Evolutionary conservation across 1,284 basidiomycete genomes (phyloP), one percentile per base, ranked within the genome.

Genomic region (Limonomyces culmigenus): DNA sequence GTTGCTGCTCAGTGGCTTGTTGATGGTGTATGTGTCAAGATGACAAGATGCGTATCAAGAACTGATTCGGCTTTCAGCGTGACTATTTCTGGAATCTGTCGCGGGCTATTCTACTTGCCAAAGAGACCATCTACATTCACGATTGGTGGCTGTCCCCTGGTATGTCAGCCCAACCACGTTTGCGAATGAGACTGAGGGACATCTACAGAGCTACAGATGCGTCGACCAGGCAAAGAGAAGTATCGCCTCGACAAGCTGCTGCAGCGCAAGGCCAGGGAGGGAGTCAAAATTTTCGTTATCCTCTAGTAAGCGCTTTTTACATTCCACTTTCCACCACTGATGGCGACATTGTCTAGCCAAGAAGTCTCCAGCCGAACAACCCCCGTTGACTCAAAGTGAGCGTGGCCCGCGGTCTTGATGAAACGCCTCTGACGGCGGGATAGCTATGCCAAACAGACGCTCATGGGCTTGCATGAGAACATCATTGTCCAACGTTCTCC

Each of bases 81-180:
- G 91, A 96, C 52, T 96, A 96, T 51, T 92, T 88, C 58, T 96
- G 91, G 92, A 93, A 93, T 50, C 60, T 98, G n/a, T 89, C 87
- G 20, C 73, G 88, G 33, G 93, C 95, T 0, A 83, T 98, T 36
- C 63, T 86, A 35, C 70, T 95, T 46, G 93, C 95, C 3, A 83
- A 80, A 50, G 85, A 95, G 47, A 71, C 65, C 17, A 86, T 92
- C 41, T 88, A 88, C 50, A 93, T 95, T 29, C 89, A 95, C 50
- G 88, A 91, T 55, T 95, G 91, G 91, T 95, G 89, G 89, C 56
- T 89, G 20, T 85, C 81, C 15, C 84, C 85, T 2, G 83, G 81
- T 80, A 49, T 35, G 58, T 38, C n/a, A 4, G 12, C 11, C n/a
- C 5, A 4, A 11, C 5, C 5, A 15, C 33, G 15, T 30, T 27